Base-by-base conservation (phyloP, 1,139 yeast genomes). In the Sporopachydermia cereana region DNA sequence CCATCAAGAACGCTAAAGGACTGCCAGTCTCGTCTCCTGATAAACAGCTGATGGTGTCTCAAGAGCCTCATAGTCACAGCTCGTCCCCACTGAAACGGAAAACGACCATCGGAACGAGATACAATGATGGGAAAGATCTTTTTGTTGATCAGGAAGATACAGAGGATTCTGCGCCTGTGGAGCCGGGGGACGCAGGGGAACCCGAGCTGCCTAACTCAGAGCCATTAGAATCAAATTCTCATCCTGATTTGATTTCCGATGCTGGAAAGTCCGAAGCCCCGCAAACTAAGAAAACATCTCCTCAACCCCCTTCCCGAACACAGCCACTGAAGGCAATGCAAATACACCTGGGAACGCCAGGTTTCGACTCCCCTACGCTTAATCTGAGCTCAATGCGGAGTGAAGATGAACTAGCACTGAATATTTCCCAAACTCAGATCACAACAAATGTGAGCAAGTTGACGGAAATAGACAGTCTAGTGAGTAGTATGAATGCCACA, bases 371-470 rank as follows among this genome's bases (percentile, higher is more conserved):
- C 22, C 29, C 39, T 9, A n/a, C 17, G 5, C 39, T 14, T 21
- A n/a, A 20, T 34, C 9, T 34, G 39, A 34, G 39, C 17, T 34
- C 39, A 7, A 34, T 34, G 39, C 39, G 39, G 5, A 34, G 39
- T n/a, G 39, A 34, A n/a, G 39, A 34, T 20, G 39, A 34, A 20
- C 39, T 34, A n/a, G 39, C 39, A 16, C 5, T 34, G 39, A 34
- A 34, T n/a, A 7, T 34, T 12, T 34, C 39, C 12, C n/a, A 5
- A n/a, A n/a, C 39, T 12, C 39, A n/a, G 22, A n/a, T 7, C 17
- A 34, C n/a, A 9, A 5, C 39, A 12, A 21, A 34, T 12, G 12
- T 21, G 7, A 5, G 39, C 12, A 34, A 34, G 17, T n/a, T 34
- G 22, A 12, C 39, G 18, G 39, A 34, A 34, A 34, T 34, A 12